A percentile compares a stretch with the other conserved stretches of the same genome.
phyloP scores from a whole-genome alignment of 352 stramenopile genomes.

The Phytophthora sp. region DNA sequence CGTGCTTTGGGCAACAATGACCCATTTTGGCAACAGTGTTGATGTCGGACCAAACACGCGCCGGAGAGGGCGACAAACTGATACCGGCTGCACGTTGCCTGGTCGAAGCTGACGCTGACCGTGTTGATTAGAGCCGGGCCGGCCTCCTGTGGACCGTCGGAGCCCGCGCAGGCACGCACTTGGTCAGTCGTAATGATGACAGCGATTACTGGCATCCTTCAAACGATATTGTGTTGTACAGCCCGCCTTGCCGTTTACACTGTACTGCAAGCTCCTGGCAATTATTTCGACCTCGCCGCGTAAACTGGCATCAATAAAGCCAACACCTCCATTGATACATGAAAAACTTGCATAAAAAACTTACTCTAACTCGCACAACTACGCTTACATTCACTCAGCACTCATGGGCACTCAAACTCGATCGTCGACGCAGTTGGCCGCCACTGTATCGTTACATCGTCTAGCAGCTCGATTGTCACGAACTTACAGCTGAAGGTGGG shows the following conservation, averaged over 20 bases:
- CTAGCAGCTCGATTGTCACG: not conserved
- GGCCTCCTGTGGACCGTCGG: constrained; percentile 18
- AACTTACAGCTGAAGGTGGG: constrained; percentile 28
- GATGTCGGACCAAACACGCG: constrained; percentile 9
- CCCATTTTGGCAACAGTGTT: not conserved
- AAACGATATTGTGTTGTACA: too few relatives aligned
- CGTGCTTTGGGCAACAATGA: too few relatives aligned
- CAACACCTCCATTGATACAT: not conserved
- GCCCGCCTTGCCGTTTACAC: too few relatives aligned
- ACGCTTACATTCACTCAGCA: constrained; percentile 37
- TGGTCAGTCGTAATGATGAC: too few relatives aligned
- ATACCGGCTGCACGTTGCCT: constrained; percentile 21
- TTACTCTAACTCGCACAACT: constrained; percentile 38
- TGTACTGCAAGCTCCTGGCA: too few relatives aligned
- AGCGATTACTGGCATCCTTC: too few relatives aligned
- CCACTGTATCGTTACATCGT: constrained; percentile 24
- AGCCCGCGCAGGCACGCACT: too few relatives aligned
- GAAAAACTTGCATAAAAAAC: constrained; percentile 33
- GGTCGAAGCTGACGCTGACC: constrained; percentile 6
- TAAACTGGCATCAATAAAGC: too few relatives aligned
- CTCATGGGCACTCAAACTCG: constrained; percentile 28
- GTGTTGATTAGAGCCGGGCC: constrained; percentile 8
- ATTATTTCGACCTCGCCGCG: too few relatives aligned
- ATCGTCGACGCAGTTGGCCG: not conserved
- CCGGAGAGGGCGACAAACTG: constrained; percentile 1